Evolutionary conservation across 371 early-diverging fungal genomes (phyloP).

Genomic region (Choanephora cucurbitarum): DNA sequence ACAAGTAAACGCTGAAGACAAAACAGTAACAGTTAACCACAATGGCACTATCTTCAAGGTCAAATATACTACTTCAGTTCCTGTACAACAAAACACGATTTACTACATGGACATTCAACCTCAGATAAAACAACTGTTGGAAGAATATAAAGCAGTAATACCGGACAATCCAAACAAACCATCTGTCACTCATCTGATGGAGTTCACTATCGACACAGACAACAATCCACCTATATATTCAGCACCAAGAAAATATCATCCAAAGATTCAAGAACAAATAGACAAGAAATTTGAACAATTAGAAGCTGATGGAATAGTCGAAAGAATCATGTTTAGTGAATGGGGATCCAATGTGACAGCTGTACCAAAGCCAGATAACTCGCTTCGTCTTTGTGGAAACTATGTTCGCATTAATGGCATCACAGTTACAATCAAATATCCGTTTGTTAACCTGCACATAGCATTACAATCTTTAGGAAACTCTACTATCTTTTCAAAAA

Average conservation of each 20-base stretch:
- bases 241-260: constrained; percentile 3
- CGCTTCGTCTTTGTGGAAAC: constrained; percentile 8
- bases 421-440: constrained; percentile 1
- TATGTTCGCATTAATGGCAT: constrained; percentile 2
- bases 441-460: constrained; percentile 7
- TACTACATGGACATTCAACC: background rate
- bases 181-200: background rate
- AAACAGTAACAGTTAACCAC: background rate
- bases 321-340: background rate
- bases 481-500: constrained; percentile 3
- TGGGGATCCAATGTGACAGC: constrained; percentile 6
- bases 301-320: background rate
- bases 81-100: background rate
- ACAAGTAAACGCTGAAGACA: background rate
- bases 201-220: constrained; percentile 11
- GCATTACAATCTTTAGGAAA: constrained; percentile 9
- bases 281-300: constrained; percentile 1
- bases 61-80: background rate
- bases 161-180: constrained; percentile 7
- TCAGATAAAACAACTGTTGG: background rate
- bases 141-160: constrained; percentile 3
- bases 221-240: constrained; percentile 7
- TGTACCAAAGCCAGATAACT: constrained; percentile 6
- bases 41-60: background rate
- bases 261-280: constrained; percentile 1